Percentiles rank a stretch among this genome's conserved stretches.
These are phyloP conservation scores for Diplodia sapinea DNA, from an alignment of 2,329 filamentous ascomycete genomes.

Conservation along the genomic window DNA sequence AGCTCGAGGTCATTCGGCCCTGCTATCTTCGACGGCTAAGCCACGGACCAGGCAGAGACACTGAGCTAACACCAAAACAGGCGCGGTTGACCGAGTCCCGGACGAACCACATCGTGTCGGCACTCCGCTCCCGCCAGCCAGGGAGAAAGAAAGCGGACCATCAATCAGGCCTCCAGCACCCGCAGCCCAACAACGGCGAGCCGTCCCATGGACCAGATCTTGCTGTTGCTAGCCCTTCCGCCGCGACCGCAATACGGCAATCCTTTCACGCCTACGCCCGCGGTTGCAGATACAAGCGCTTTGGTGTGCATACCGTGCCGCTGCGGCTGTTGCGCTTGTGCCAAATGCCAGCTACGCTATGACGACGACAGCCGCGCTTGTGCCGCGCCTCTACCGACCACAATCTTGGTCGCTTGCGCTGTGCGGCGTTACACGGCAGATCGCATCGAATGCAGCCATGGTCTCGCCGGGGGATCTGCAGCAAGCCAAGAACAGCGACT, in stretches of 20 bases:
- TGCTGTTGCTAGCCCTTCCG: slow-evolving; percentile 14
- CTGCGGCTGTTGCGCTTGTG: slow-evolving; percentile 14
- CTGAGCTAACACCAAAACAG: slow-evolving; percentile 20
- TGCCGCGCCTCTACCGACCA: neutral
- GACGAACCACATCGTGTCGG: slow-evolving; percentile 15
- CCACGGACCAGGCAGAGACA: slow-evolving; percentile 4
- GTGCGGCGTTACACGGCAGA: slow-evolving; percentile 17
- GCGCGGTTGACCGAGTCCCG: neutral
- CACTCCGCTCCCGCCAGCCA: neutral
- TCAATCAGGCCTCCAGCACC: slow-evolving; percentile 15
- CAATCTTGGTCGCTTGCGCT: slow-evolving; percentile 5
- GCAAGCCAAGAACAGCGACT: slow-evolving; percentile 2
- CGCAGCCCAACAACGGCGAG: slow-evolving; percentile 16
- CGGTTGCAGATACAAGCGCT: slow-evolving; percentile 12
- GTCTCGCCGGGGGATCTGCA: neutral
- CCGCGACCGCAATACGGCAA: neutral
- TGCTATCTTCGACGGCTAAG: slow-evolving; percentile 4
- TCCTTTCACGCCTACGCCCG: neutral
- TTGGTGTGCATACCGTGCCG: neutral
- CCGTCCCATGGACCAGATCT: slow-evolving; percentile 15
- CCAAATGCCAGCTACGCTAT: neutral
- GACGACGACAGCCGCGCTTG: neutral
- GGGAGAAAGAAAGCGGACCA: neutral
- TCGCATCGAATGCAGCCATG: neutral
- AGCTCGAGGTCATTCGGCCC: neutral